Evolutionary conservation across 2,329 filamentous ascomycete genomes (phyloP).

Genomic region (Albifimbria verrucaria): DNA sequence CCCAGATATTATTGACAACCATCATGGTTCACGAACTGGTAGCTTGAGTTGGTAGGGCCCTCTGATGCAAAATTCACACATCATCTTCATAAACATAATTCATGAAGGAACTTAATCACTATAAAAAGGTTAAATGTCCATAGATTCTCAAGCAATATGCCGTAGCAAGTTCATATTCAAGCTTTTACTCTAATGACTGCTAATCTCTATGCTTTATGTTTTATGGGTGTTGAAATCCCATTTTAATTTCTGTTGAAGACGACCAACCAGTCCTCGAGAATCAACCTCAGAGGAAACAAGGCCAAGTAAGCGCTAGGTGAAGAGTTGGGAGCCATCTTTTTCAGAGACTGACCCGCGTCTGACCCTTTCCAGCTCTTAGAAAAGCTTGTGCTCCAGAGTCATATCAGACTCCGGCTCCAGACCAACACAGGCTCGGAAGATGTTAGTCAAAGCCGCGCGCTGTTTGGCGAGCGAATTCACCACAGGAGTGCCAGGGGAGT

Average conservation of each 20-base stretch:
- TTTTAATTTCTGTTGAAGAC: not conserved
- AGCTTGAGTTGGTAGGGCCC: too few relatives aligned
- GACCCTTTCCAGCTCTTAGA: too few relatives aligned
- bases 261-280: not conserved
- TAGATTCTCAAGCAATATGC: not conserved
- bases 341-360: too few relatives aligned
- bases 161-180: not conserved
- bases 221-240: not conserved
- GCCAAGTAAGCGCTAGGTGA: too few relatives aligned
- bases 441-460: constrained; percentile 90
- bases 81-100: too few relatives aligned
- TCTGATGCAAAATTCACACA: too few relatives aligned
- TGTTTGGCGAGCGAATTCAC: constrained; percentile 96
- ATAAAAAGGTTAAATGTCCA: too few relatives aligned
- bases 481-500: constrained; percentile 94
- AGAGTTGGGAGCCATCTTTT: too few relatives aligned
- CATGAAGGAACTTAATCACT: too few relatives aligned
- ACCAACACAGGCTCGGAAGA: constrained; percentile 96
- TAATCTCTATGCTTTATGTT: not conserved
- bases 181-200: not conserved
- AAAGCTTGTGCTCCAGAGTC: constrained; percentile 98
- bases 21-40: too few relatives aligned
- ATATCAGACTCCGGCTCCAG: constrained; percentile 98
- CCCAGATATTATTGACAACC: too few relatives aligned
- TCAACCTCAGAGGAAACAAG: not conserved